A percentile compares a stretch with the other conserved stretches of the same genome.
phyloP scores from a whole-genome alignment of 768 basidiomycete genomes.

The Psilocybe tampanensis region DNA sequence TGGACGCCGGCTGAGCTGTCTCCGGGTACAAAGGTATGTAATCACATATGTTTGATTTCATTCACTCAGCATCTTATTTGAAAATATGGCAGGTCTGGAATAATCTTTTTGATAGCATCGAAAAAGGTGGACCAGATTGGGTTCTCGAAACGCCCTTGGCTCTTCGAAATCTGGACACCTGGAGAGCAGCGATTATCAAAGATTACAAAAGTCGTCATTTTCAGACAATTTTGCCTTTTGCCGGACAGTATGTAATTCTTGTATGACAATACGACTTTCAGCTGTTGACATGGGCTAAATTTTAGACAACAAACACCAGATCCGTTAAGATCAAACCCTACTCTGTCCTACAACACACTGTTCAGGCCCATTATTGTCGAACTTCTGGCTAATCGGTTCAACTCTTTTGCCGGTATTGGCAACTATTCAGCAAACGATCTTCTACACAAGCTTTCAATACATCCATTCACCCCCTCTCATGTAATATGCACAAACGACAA shows the following conservation, averaged over 20 bases:
- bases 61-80: too few relatives aligned
- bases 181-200: constrained; percentile 1
- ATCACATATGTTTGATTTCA: background rate
- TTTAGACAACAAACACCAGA: too few relatives aligned
- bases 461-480: constrained; percentile 7
- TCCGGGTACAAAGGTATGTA: background rate
- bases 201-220: background rate
- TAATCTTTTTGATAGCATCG: constrained; percentile 5
- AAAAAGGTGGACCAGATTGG: constrained; percentile 18
- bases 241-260: too few relatives aligned
- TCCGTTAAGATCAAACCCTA: too few relatives aligned
- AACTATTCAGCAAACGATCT: constrained; percentile 15
- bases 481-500: constrained; percentile 6
- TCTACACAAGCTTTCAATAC: background rate
- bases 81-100: too few relatives aligned
- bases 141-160: constrained; percentile 6
- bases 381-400: constrained; percentile 1
- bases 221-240: too few relatives aligned
- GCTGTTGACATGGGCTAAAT: too few relatives aligned
- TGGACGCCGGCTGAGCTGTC: background rate
- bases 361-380: constrained; percentile 8
- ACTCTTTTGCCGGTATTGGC: constrained; percentile 13
- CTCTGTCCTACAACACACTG: too few relatives aligned
- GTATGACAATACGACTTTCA: too few relatives aligned
- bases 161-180: background rate